Evolutionary conservation across 1,139 yeast species (phyloP), one percentile per base, ranked within the genome.

Genomic region (Taphrina deformans): DNA sequence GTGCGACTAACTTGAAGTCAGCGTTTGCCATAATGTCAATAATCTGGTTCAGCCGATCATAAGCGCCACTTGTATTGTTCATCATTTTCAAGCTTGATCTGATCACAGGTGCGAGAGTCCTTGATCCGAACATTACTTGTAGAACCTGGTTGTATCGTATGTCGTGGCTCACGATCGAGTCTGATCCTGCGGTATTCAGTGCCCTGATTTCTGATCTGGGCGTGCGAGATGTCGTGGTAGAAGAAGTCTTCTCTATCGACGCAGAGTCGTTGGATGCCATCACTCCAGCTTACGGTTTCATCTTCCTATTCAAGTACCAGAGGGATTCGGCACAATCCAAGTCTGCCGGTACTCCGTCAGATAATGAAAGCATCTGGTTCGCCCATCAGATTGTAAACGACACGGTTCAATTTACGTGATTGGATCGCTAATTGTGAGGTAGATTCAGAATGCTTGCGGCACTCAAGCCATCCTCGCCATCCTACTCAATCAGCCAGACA

Each of bases 401-500:
- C 40, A 14, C 41, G 18, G 14, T 38, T 9, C 41, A 10, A 12
- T 14, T 7, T 9, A 6, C 18, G 18, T n/a, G 41, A n/a, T 12
- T 4, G 18, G 16, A 38, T 12, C 18, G 4, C 33, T 38, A n/a
- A 38, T 38, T 38, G 18, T 18, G n/a, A n/a, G 86, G 73, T 82
- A 83, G 41, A 84, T 86, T 62, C 86, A 84, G 70, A 85, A 86
- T 72, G 89, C 91, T 1, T 86, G 91, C 74, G 91, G 88, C n/a
- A 86, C 91, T 0, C 89, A 84, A 71, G 91, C 91, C 0, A 86
- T 86, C n/a, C 75, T 86, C 66, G 84, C 86, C 66, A 75, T 85
- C 12, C 75, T 86, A 62, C 72, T 86, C 67, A 80, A 80, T 69
- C 79, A 80, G 66, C 73, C 75, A 1, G 75, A 73, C 1, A 69